Conservation (phyloP, 805 yeast genomes). For the Scheffersomyces coipomensis region DNA sequence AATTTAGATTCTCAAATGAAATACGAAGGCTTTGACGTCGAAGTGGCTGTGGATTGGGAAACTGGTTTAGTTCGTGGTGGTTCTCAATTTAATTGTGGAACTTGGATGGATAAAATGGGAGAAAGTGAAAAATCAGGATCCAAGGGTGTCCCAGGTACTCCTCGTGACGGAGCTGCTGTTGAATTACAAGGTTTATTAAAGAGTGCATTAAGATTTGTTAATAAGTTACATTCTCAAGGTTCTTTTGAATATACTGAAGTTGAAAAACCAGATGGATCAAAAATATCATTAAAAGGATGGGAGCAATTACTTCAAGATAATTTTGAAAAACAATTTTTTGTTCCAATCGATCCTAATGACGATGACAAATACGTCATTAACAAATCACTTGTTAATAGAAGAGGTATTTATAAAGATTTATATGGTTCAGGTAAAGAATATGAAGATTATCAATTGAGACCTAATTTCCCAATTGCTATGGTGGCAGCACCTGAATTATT, state of each 20-base stretch:
- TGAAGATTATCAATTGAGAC: constrained; percentile 91
- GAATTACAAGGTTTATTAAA: constrained; percentile 89
- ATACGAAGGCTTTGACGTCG: constrained; percentile 87
- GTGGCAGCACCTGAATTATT: constrained; percentile 94
- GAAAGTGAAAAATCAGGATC: constrained; percentile 81
- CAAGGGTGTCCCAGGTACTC: constrained; percentile 95
- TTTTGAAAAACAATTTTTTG: constrained; percentile 76
- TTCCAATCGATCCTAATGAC: constrained; percentile 64
- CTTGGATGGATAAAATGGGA: constrained; percentile 99
- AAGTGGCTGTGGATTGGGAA: constrained; percentile 78
- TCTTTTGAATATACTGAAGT: constrained; percentile 60
- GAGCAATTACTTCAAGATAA: constrained; percentile 62
- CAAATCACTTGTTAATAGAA: constrained; percentile 67
- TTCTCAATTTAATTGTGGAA: constrained; percentile 89
- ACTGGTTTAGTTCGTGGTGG: constrained; percentile 92
- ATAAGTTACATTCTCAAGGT: constrained; percentile 52
- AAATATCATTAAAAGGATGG: constrained; percentile 67
- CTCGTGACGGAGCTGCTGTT: constrained; percentile 95
- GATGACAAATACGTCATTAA: constrained; percentile 66
- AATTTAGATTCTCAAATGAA: constrained; percentile 87
- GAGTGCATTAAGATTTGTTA: constrained; percentile 79
- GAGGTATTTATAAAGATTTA: constrained; percentile 92
- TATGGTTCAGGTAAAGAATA: constrained; percentile 78
- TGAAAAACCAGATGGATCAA: constrained; percentile 53
- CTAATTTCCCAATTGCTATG: constrained; percentile 91